These are phyloP conservation scores for Heritiera fomes DNA, from an alignment of 345 rosid species.

Conservation along the genomic window DNA sequence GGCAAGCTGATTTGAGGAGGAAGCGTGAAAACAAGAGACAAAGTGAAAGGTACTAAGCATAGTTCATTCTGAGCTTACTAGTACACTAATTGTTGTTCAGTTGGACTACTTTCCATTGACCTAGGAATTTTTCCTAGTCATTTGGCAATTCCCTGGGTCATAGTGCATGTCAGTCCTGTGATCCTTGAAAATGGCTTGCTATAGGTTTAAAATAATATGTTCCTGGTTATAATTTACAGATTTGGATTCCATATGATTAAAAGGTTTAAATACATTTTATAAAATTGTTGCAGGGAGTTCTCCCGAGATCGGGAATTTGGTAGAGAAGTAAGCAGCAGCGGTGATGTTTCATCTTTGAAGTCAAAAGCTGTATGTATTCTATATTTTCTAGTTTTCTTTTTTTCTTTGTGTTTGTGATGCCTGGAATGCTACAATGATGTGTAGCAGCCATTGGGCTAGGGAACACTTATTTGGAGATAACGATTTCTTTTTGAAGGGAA, in stretches of 20 bases:
- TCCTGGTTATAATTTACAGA: neutral
- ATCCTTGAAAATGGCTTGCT: neutral
- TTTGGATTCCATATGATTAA: neutral
- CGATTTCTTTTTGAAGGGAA: neutral
- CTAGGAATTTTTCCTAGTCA: neutral
- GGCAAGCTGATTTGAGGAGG: slow-evolving; percentile 84
- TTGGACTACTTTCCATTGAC: neutral
- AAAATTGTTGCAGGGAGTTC: slow-evolving; percentile 58
- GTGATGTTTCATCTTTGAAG: slow-evolving; percentile 45
- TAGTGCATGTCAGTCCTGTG: neutral
- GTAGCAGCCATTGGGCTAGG: slow-evolving; percentile 11
- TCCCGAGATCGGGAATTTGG: slow-evolving; percentile 68
- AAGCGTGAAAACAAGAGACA: slow-evolving; percentile 79
- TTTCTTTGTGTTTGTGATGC: neutral
- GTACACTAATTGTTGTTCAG: neutral
- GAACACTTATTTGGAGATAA: neutral
- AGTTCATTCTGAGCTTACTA: neutral
- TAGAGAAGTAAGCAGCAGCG: slow-evolving; percentile 63
- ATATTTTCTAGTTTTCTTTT: slow-evolving; percentile 24
- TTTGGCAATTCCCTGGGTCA: neutral
- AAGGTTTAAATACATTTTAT: neutral
- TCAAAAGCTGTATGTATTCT: slow-evolving; percentile 56
- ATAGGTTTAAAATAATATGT: neutral
- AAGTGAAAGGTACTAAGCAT: slow-evolving; percentile 58
- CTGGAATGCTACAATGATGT: slow-evolving; percentile 14